Percentiles rank a stretch among this genome's conserved stretches.
phyloP scores from a whole-genome alignment of 2,329 filamentous ascomycete genomes.

The Calonectria pseudoreteaudii region DNA sequence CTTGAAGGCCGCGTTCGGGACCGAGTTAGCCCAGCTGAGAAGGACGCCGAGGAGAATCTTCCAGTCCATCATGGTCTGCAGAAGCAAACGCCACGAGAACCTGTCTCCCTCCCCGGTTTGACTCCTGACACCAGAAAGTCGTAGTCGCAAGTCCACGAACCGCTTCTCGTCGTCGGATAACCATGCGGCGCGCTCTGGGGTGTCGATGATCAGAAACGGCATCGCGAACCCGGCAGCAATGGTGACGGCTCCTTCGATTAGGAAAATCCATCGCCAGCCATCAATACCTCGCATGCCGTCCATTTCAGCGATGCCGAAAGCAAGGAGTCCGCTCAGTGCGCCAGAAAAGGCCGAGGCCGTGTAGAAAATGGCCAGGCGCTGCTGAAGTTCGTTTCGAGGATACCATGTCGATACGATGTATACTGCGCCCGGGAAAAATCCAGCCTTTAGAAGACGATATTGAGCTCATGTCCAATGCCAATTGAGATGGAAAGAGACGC shows the following conservation, averaged over 20 bases:
- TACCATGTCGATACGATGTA: conserved; percentile 47
- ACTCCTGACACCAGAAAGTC: conserved; percentile 46
- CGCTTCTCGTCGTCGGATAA: conserved; percentile 53
- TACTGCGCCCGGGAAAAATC: conserved; percentile 49
- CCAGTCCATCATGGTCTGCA: conserved; percentile 54
- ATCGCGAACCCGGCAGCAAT: conserved; percentile 47
- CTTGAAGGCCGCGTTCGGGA: conserved; percentile 38
- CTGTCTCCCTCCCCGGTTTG: conserved; percentile 39
- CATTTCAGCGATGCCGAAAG: conserved; percentile 57
- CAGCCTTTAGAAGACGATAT: conserved; percentile 46
- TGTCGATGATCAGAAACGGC: conserved; percentile 56
- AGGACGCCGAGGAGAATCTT: conserved; percentile 50
- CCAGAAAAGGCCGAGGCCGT: conserved; percentile 51
- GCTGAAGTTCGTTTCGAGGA: conserved; percentile 43
- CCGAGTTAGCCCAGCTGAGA: conserved; percentile 47
- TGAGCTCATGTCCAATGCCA: not conserved
- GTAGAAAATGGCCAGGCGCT: conserved; percentile 50
- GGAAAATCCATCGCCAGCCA: conserved; percentile 67
- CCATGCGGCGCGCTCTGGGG: conserved; percentile 47
- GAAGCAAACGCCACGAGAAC: conserved; percentile 41
- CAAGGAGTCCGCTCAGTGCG: conserved; percentile 59
- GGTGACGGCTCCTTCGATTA: conserved; percentile 61
- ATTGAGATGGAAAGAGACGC: not conserved
- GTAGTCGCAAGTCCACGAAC: conserved; percentile 39
- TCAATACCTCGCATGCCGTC: conserved; percentile 53